These are phyloP conservation scores for Babesia ovis DNA, from an alignment of 169 alveolate genomes.

Conservation along the genomic window DNA sequence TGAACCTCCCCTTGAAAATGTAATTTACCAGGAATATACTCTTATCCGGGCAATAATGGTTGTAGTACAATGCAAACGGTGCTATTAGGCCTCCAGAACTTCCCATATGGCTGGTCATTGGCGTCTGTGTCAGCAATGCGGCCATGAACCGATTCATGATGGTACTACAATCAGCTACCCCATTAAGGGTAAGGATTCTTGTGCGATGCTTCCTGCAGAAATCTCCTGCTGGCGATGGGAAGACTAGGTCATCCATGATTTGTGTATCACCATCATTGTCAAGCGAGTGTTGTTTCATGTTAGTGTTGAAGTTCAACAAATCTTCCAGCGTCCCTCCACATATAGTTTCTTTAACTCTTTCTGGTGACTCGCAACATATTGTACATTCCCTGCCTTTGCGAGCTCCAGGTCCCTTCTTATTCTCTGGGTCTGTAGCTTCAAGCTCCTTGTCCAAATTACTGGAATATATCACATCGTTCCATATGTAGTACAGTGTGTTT, in stretches of 20 bases:
- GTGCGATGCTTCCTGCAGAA: constrained; percentile 28
- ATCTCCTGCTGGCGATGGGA: constrained; percentile 47
- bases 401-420: neutral
- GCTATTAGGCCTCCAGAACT: neutral
- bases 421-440: constrained; percentile 1
- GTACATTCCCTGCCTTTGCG: neutral
- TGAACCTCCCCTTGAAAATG: constrained; percentile 4
- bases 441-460: constrained; percentile 51
- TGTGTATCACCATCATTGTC: neutral
- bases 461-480: constrained; percentile 50
- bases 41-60: constrained; percentile 35
- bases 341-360: neutral
- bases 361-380: neutral
- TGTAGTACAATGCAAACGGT: constrained; percentile 13
- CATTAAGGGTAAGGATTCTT: neutral
- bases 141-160: constrained; percentile 12
- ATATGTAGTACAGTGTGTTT: constrained; percentile 44
- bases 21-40: constrained; percentile 28
- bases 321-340: neutral
- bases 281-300: constrained; percentile 9
- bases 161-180: constrained; percentile 5
- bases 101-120: neutral
- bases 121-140: constrained; percentile 1
- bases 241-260: constrained; percentile 22
- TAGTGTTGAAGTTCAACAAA: neutral